Evolutionary conservation across 2,329 filamentous ascomycete genomes (phyloP).

Genomic region (Fusarium burgessii): DNA sequence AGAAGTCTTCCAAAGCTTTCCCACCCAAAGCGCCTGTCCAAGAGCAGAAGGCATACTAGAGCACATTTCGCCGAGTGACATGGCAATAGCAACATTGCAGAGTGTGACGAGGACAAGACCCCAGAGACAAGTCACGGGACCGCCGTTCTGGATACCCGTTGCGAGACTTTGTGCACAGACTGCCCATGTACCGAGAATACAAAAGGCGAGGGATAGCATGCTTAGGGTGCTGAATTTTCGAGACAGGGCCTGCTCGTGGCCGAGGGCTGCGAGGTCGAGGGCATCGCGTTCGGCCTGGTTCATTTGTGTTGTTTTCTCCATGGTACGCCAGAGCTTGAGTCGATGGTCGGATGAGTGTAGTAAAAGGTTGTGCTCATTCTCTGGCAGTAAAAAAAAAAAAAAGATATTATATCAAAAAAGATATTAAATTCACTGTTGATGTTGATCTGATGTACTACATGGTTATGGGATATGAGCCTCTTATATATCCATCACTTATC

Average conservation of each 20-base stretch:
- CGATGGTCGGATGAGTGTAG: constrained; percentile 20
- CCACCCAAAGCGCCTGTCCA: constrained; percentile 68
- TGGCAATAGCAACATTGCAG: constrained; percentile 65
- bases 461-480: neutral
- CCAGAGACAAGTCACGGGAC: constrained; percentile 66
- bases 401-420: neutral
- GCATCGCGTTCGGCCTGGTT: constrained; percentile 40
- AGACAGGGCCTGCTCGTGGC: constrained; percentile 53
- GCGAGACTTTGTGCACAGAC: constrained; percentile 63
- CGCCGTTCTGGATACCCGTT: constrained; percentile 65
- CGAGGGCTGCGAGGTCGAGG: constrained; percentile 54
- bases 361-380: constrained; percentile 33
- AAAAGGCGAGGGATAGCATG: constrained; percentile 68
- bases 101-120: constrained; percentile 63
- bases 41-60: constrained; percentile 70
- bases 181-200: constrained; percentile 68
- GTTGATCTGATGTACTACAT: neutral
- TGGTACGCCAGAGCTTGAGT: constrained; percentile 40
- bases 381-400: constrained; percentile 12
- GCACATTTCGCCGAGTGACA: constrained; percentile 66
- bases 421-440: neutral
- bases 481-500: constrained; percentile 33
- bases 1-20: constrained; percentile 51
- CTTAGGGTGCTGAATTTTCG: constrained; percentile 65
- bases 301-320: constrained; percentile 38